phyloP scores from a whole-genome alignment of 495 filamentous ascomycete species.

The Trichocladium antarcticum region DNA sequence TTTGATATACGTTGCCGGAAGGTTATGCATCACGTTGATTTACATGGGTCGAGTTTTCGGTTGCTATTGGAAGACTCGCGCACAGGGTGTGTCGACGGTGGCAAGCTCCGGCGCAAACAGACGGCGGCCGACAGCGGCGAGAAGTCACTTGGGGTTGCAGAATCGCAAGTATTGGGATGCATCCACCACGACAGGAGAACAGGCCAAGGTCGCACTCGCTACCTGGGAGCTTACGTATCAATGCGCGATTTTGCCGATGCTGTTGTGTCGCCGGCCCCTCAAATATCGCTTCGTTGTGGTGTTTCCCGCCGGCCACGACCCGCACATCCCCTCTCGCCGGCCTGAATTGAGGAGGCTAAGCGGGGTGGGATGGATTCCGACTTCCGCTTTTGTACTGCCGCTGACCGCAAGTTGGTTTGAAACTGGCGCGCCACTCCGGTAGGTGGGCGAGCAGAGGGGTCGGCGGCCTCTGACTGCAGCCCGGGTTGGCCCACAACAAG shows the following conservation, averaged over 20 bases:
- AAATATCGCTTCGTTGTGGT: background rate
- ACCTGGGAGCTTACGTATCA: too few relatives aligned
- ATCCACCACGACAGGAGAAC: background rate
- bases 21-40: background rate
- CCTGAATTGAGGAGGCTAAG: background rate
- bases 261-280: background rate
- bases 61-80: too few relatives aligned
- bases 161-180: too few relatives aligned
- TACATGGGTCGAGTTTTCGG: too few relatives aligned
- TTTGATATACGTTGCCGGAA: background rate
- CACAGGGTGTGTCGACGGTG: too few relatives aligned
- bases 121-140: too few relatives aligned
- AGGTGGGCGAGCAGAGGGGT: background rate
- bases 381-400: slow-evolving; percentile 3
- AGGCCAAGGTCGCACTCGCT: slow-evolving; percentile 15
- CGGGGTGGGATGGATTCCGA: slow-evolving; percentile 3
- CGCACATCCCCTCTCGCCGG: background rate
- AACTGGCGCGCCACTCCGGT: slow-evolving; percentile 3
- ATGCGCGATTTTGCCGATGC: slow-evolving; percentile 23
- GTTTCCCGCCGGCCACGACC: slow-evolving; percentile 2
- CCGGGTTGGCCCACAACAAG: background rate
- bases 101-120: too few relatives aligned
- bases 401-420: slow-evolving; percentile 15
- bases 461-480: slow-evolving; percentile 5
- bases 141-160: background rate